A percentile compares a stretch with the other conserved stretches of the same genome.
These are phyloP conservation scores for Naematelia encephala DNA, from an alignment of 768 basidiomycete genomes.

Conservation along the genomic window DNA sequence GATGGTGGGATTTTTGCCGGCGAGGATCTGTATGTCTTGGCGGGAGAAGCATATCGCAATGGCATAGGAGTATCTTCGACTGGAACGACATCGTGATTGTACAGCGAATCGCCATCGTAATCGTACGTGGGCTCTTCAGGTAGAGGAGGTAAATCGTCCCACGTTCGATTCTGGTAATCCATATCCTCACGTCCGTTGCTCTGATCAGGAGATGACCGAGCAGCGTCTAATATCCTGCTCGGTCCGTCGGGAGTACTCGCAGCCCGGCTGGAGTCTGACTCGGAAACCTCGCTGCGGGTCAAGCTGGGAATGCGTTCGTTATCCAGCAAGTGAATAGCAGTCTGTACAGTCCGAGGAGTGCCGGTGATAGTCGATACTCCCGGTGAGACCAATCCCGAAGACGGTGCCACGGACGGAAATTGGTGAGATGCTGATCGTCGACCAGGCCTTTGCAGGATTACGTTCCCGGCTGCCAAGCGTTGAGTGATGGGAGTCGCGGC, in stretches of 20 bases:
- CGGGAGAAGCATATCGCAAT: constrained; percentile 16
- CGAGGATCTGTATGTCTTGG: constrained; percentile 1
- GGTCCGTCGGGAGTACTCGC: constrained; percentile 43
- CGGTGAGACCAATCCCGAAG: neutral
- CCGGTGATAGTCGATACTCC: neutral
- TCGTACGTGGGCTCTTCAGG: constrained; percentile 18
- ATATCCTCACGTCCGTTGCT: neutral
- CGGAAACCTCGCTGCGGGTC: constrained; percentile 33
- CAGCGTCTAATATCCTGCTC: constrained; percentile 13
- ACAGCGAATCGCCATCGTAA: constrained; percentile 13
- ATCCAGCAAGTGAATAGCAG: constrained; percentile 13
- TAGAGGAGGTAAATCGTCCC: neutral
- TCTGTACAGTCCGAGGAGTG: neutral
- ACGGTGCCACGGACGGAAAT: neutral
- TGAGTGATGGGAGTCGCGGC: constrained; percentile 29
- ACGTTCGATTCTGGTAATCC: neutral
- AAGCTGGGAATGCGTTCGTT: constrained; percentile 39
- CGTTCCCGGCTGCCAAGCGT: constrained; percentile 23
- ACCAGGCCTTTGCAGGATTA: constrained; percentile 23
- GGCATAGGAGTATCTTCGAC: constrained; percentile 10
- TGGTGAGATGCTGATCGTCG: constrained; percentile 16
- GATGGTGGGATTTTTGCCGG: constrained; percentile 2
- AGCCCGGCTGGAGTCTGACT: constrained; percentile 24
- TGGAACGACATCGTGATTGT: constrained; percentile 8
- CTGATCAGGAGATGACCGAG: constrained; percentile 9